These are phyloP conservation scores for Eucalyptus erythrocorys DNA, from an alignment of 345 rosid genomes.

Conservation along the genomic window DNA sequence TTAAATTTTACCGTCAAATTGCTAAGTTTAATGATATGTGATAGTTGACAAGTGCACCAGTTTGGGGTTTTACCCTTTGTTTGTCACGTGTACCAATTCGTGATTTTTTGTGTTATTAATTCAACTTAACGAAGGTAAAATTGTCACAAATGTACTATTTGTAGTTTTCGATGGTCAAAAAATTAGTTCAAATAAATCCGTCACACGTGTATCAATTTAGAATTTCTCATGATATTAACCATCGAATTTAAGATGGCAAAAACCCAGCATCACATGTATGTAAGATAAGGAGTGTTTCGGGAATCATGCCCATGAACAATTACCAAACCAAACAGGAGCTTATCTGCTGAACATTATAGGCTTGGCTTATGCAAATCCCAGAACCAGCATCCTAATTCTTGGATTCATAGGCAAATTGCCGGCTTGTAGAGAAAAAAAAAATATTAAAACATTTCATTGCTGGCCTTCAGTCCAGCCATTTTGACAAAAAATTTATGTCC, in stretches of 20 bases:
- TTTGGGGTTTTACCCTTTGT: fast-evolving
- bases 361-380: background rate
- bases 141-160: too few species aligned
- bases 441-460: background rate
- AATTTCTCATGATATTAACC: too few species aligned
- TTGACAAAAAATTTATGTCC: background rate
- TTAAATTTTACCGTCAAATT: too few species aligned
- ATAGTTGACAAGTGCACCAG: too few species aligned
- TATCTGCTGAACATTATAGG: background rate
- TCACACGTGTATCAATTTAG: fast-evolving
- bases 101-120: too few species aligned
- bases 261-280: background rate
- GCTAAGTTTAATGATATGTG: fast-evolving
- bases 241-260: background rate
- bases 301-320: background rate
- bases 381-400: background rate
- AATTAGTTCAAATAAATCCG: too few species aligned
- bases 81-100: too few species aligned
- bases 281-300: background rate
- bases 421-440: background rate
- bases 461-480: background rate
- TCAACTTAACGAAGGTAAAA: too few species aligned
- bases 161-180: too few species aligned
- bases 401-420: background rate
- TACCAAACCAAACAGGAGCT: background rate